Base-by-base conservation (phyloP, 345 rosid species). In the Lepidium africanum region DNA sequence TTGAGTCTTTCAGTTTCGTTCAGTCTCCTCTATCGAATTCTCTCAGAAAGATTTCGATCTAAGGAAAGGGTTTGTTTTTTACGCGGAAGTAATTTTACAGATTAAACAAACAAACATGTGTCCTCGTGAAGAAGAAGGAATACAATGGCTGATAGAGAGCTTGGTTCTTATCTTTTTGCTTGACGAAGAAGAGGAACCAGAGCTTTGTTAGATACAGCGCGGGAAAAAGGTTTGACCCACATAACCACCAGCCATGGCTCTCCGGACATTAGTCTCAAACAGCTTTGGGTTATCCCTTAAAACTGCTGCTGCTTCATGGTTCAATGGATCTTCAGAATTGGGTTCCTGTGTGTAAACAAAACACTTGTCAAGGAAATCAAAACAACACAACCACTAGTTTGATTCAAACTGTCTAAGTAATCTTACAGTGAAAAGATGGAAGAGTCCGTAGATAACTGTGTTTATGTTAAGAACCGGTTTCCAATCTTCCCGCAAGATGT, bases 401-500 rank as follows among this genome's bases (percentile, higher is more conserved):
- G 33, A 47, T 14, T n/a, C 3, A 2, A 50, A 37, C 12, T 23
- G 1, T 53, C 7, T 5, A 2, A 37, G 15, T 36, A 52, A 32
- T 3, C 35, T 70, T 89, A 95, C 97, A 78, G 96, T 91, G 81
- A 91, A 91, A 25, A 91, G 94, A 81, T 95, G 99, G 78, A 76
- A 86, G 43, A 95, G 78, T 68, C 97, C 98, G 21, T 95, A 95
- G 32, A 95, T 82, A 15, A 91, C 73, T 7, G 97, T 95, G 83
- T 95, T 95, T 19, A 95, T 91, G 72, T 82, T 95, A 43, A 95
- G 96, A 63, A 95, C 96, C 2, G 96, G 99, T 73, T 95, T 95
- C 99, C 99, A 95, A 65, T 95, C 96, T 81, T 91, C 97, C 46
- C 99, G 83, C 54, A 95, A 78, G 76, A 95, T 84, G 76, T 95